Evolutionary conservation across 169 alveolate genomes (phyloP), one percentile per base, ranked within the genome.

Genomic region (Eimeria maxima): DNA sequence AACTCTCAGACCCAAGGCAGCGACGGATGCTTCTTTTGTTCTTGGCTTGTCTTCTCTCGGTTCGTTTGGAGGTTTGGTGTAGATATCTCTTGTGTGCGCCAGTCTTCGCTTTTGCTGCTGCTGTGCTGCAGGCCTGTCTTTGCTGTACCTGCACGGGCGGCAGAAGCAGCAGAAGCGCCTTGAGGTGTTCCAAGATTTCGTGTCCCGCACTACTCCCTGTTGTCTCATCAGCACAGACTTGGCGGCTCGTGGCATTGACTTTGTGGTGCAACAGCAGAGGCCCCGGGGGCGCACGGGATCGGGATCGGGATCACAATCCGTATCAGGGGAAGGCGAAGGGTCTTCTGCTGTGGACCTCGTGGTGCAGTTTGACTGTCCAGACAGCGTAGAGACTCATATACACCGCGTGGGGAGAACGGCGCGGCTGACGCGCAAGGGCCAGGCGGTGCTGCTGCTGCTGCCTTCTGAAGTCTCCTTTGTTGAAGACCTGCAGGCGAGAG

Each of bases 391-490:
- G 71, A 98, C 99, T 73, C 99, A 99, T 96, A 97, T 99, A 65
- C 99, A 99, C 95, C 97, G 99, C 95, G 99, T 98, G 27, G 99
- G 99, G 38, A 98, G 99, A 94, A 98, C 99, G 65, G 99, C 99
- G 3, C 96, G 99, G 60, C 98, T 97, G 95, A 97, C 97, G 96
- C 97, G 99, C 71, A 98, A 97, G 57, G 99, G 99, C n/a, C 97
- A 96, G 47, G 95, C 97, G 1, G 90, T 97, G 42, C 92, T 97
- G 71, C 96, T 97, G 88, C 89, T 96, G 38, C 88, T 96, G 45
- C 97, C 97, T 20, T 95, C 97, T 29, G 97, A 96, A 89, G 63
- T 53, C 47, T 16, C 67, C 38, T 93, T 95, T 87, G 87, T 92
- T 10, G 74, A 65, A 74, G 67, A 78, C 33, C 95, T 95, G 63